phyloP scores from a whole-genome alignment of 2,329 filamentous ascomycete species.

The Daldinia sp. region DNA sequence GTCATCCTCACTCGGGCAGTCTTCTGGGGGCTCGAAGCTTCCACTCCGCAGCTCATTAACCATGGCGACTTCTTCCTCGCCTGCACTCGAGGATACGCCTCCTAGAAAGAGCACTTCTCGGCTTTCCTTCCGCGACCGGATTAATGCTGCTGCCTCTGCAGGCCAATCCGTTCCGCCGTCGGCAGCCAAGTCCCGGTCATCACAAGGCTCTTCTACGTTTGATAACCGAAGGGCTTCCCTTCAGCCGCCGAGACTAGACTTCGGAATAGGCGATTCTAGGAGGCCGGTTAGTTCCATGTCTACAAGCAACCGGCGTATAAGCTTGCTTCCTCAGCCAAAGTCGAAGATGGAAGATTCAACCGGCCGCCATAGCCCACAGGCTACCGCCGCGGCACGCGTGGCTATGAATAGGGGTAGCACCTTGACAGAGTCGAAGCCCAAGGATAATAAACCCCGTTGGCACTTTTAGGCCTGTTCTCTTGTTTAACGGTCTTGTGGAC shows the following conservation, averaged over 20 bases:
- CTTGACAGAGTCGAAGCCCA: constrained; percentile 45
- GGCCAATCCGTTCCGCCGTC: constrained; percentile 58
- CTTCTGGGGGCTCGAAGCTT: constrained; percentile 56
- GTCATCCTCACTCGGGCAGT: constrained; percentile 53
- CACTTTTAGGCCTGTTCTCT: constrained; percentile 46
- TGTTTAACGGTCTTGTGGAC: not conserved
- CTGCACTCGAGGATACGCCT: constrained; percentile 56
- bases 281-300: constrained; percentile 67
- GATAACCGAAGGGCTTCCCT: constrained; percentile 61
- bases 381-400: constrained; percentile 55
- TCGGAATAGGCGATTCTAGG: constrained; percentile 42
- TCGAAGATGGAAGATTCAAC: constrained; percentile 46
- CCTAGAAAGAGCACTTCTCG: constrained; percentile 54
- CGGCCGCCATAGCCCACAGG: constrained; percentile 60
- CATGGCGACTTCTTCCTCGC: constrained; percentile 59
- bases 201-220: constrained; percentile 55
- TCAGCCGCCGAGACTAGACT: constrained; percentile 55
- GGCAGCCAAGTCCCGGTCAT: constrained; percentile 54
- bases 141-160: constrained; percentile 53
- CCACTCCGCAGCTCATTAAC: constrained; percentile 60
- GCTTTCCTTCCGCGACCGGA: constrained; percentile 63
- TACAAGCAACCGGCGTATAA: constrained; percentile 55
- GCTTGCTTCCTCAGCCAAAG: constrained; percentile 61
- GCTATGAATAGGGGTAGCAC: constrained; percentile 53
- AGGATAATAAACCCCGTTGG: constrained; percentile 61